Evolutionary conservation across 192 early-diverging fungal species (phyloP), one percentile per base, ranked within the genome.

Genomic region (Glomus cerebriforme): DNA sequence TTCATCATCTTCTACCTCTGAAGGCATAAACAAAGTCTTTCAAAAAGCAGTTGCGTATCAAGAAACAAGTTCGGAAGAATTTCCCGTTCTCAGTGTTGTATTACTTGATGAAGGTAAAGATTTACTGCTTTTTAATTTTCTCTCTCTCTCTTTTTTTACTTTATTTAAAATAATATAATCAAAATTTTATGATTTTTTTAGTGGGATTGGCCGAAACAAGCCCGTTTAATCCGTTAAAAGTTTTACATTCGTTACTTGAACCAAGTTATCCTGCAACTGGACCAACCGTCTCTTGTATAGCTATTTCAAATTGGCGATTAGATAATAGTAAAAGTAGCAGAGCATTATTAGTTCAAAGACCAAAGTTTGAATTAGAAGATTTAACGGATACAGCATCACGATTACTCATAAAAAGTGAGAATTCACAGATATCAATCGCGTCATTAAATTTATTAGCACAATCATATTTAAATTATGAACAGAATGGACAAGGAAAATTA

Each of bases 141-240:
- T 35, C 5, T 35, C 34, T 35, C 5, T 35, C 5, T 35, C 34
- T 35, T 35, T 35, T 1, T 35, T 35, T 5, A 35, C 34, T 3
- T 35, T 35, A 5, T 35, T 5, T 1, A 35, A n/a, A n/a, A n/a
- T n/a, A 4, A 9, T 43, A 43, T 43, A 9, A 43, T 43, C 10
- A 43, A 43, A 1, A 9, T 43, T 43, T 9, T 43, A 15, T 17
- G 3, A 3, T 17, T 49, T 64, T 60, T 77, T 15, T 58, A 77
- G 77, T 79, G 19, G 77, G 77, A 76, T 60, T 79, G 43, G 77
- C 77, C 7, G 77, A 79, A 71, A 79, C 67, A 8, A 70, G 49
- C 49, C 77, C 62, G 17, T 71, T 70, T 22, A 79, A 79, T 49
- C 77, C 77, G 0, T 49, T 79, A 32, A 79, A 79, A 71, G 77